Base-by-base conservation (phyloP, 2,329 filamentous ascomycete species). In the Scorias spongiosa region DNA sequence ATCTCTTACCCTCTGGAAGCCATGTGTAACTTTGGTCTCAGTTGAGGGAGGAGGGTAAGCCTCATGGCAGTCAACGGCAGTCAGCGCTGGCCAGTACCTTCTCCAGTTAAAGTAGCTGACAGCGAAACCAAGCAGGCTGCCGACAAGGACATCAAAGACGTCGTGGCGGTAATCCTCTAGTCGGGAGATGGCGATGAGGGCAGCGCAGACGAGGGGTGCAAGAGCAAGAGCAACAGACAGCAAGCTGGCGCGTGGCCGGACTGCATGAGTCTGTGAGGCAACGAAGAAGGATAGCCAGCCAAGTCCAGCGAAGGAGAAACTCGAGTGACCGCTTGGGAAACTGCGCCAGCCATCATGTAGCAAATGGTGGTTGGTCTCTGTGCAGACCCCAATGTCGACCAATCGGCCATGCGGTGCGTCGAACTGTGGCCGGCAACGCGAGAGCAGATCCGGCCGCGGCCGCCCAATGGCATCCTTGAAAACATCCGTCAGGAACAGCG, bases 401-500 rank as follows among this genome's bases (percentile, higher is more conserved):
- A 80, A 63, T 29, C 63, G 54, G 49, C 78, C 66, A 42, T 63
- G 63, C 0, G 76, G 70, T 0, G 76, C 78, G 7, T 70, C 74
- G 11, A 68, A 56, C 29, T 61, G 54, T 1, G 91, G 88, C 50
- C 83, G 80, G 65, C 91, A 98, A 32, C 91, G 79, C n/a, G 81
- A 78, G 37, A 96, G 76, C 30, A 95, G 67, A 63, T 96, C 89
- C 3, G 89, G 89, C 6, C 89, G 76, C 28, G 87, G 85, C 10
- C 85, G 69, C 8, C 85, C 85, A 20, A 89, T 83, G 9, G 82
- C 75, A 58, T 93, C 94, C 65, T 98, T 98, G 58, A 96, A 72
- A 26, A 89, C 58, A 59, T 96, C 88, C 39, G 91, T 96, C 38
- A 96, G 69, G 61, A 95, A 82, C 5, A 78, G 75, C 0, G 85